Evolutionary conservation across 1,284 basidiomycete species (phyloP).

Genomic region (Flammula alnicola): DNA sequence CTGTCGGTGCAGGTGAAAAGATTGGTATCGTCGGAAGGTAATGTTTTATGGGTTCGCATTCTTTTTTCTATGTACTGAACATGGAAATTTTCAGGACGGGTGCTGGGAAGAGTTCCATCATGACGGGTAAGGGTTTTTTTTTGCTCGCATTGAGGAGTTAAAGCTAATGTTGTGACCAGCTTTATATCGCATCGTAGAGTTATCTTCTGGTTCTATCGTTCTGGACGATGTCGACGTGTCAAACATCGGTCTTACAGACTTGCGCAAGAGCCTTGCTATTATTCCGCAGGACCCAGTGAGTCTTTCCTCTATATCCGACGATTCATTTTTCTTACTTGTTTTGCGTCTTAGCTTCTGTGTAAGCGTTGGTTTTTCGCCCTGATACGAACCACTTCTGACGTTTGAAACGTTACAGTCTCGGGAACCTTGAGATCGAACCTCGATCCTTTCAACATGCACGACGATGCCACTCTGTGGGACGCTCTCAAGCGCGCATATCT

Average conservation of each 20-base stretch:
- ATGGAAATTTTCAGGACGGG: constrained; percentile 59
- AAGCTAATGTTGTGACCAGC: no score
- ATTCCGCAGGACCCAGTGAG: constrained; percentile 90
- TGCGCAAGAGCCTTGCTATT: constrained; percentile 75
- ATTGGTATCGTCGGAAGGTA: constrained; percentile 82
- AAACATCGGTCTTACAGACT: constrained; percentile 65
- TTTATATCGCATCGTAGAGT: constrained; percentile 65
- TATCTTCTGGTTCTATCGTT: constrained; percentile 64
- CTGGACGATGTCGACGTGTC: constrained; percentile 75
- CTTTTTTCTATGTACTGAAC: not conserved
- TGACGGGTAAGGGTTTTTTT: constrained; percentile 52
- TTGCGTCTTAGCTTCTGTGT: constrained; percentile 41
- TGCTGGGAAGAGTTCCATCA: constrained; percentile 78
- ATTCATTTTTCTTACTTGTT: constrained; percentile 10
- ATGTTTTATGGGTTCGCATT: no score
- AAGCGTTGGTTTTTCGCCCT: constrained; percentile 17
- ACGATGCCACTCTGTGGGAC: constrained; percentile 82
- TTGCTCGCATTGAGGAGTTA: no score
- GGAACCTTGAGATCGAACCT: constrained; percentile 84
- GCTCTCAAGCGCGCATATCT: constrained; percentile 82
- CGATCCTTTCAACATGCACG: constrained; percentile 77
- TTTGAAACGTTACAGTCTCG: constrained; percentile 53
- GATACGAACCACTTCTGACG: not conserved
- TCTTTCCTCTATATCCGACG: constrained; percentile 14
- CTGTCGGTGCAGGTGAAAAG: constrained; percentile 80